Evolutionary conservation across 2,329 filamentous ascomycete genomes (phyloP).

Genomic region (Mycosphaerella sp.): DNA sequence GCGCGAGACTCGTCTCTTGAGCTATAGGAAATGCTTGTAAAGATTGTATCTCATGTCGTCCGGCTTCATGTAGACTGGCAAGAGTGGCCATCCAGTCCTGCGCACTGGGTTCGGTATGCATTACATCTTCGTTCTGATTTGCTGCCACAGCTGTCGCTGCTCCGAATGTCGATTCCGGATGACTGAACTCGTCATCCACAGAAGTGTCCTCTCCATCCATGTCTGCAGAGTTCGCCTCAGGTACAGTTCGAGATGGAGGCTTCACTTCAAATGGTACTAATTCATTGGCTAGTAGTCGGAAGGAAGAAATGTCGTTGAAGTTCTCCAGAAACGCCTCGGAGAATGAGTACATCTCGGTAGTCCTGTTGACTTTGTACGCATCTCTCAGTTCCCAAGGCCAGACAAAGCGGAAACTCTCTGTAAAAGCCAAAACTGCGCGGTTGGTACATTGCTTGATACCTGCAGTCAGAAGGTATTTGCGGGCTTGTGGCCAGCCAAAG

Average conservation of each 20-base stretch:
- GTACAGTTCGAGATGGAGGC: slow-evolving; percentile 12
- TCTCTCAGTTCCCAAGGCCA: slow-evolving; percentile 21
- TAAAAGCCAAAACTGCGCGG: slow-evolving; percentile 17
- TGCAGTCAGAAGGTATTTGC: slow-evolving; percentile 15
- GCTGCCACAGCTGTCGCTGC: background rate
- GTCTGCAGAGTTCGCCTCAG: slow-evolving; percentile 1
- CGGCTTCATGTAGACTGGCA: slow-evolving; percentile 11
- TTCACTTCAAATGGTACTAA: slow-evolving; percentile 19
- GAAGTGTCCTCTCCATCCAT: slow-evolving; percentile 2
- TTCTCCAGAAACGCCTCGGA: slow-evolving; percentile 16
- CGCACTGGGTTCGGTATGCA: slow-evolving; percentile 3
- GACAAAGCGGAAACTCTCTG: slow-evolving; percentile 21
- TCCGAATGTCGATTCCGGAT: slow-evolving; percentile 1
- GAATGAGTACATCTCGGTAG: slow-evolving; percentile 18
- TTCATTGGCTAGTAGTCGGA: slow-evolving; percentile 13
- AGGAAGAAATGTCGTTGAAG: slow-evolving; percentile 15
- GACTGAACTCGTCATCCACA: slow-evolving; percentile 8
- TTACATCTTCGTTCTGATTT: background rate
- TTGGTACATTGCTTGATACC: slow-evolving; percentile 16
- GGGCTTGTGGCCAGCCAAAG: slow-evolving; percentile 21
- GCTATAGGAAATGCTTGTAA: slow-evolving; percentile 12
- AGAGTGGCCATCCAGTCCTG: slow-evolving; percentile 17
- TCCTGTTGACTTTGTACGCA: slow-evolving; percentile 17
- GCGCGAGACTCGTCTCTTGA: slow-evolving; percentile 6
- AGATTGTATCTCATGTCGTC: slow-evolving; percentile 7